Conservation (phyloP, 2,329 filamentous ascomycete species). For the Aspergillus sp. region DNA sequence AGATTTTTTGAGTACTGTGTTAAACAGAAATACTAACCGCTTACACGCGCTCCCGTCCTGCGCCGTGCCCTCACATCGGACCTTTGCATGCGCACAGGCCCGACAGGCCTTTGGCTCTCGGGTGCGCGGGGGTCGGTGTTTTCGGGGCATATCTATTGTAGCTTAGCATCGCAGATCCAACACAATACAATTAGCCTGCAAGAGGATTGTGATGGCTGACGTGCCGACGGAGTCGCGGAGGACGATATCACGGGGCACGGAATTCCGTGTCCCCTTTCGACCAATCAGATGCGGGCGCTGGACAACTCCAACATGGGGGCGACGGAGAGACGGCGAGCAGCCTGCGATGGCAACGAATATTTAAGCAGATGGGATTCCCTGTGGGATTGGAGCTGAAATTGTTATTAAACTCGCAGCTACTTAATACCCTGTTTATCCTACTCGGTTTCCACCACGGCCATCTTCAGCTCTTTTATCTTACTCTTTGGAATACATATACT, state of each 20-base stretch:
- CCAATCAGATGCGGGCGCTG: background rate
- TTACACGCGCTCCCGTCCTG: background rate
- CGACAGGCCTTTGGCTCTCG: constrained; percentile 6
- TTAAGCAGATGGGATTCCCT: background rate
- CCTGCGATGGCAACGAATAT: background rate
- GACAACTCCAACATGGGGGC: background rate
- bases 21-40: background rate
- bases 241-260: background rate
- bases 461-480: background rate
- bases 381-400: too few relatives aligned
- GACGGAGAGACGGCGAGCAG: background rate
- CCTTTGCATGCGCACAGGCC: background rate
- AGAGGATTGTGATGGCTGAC: too few relatives aligned
- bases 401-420: too few relatives aligned
- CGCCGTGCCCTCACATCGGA: background rate
- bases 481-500: background rate
- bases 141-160: background rate
- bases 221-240: background rate
- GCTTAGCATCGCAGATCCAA: background rate
- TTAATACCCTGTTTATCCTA: background rate
- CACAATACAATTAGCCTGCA: too few relatives aligned
- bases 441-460: background rate
- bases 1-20: background rate
- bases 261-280: background rate
- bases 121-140: background rate